Evolutionary conservation across 495 filamentous ascomycete species (phyloP), one percentile per base, ranked within the genome.

Genomic region (Aspergillus steynii): DNA sequence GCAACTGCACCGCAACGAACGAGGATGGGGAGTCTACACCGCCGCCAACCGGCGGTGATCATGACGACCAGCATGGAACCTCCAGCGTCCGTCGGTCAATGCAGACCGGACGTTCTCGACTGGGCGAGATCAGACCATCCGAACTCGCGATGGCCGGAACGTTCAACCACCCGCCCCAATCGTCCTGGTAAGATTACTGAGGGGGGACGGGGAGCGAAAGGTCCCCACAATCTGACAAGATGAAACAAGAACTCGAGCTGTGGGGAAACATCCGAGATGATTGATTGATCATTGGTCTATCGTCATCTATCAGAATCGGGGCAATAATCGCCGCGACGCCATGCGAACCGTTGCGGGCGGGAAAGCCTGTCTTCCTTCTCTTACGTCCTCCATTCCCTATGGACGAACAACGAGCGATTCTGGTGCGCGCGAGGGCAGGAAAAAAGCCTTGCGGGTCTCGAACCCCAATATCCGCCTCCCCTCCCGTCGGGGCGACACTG

Each of bases 241-340:
- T 56, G 60, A 61, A 64, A 63, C 61, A 59, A 31, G 32, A 63
- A 55, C 56, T 20, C 56, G 56, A 12, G 60, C 34, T 61, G 59
- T 61, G 59, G 55, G 61, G 56, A 54, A 58, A 45, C 31, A 50
- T 49, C 49, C n/a, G 34, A 32, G 15, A n/a, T 26, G 25, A 29
- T 31, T 49, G 20, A 20, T 20, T 20, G 28, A 20, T 28, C 5
- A 48, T 57, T 28, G 12, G 25, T 31, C 49, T 50, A 50, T 58
- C 47, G 29, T 47, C 29, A 29, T 28, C 55, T 12, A 26, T 12
- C 12, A 15, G 37, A 42, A 42, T 42, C 9, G 37, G 37, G 37
- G 20, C 20, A 20, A 42, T 42, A 42, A 42, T 42, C 37, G 37
- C 37, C 37, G 12, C 37, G 37, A 42, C 9, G 37, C 10, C 37